Percentiles rank a stretch among this genome's conserved stretches.
Conservation (phyloP, 2,329 filamentous ascomycete genomes). For the Ascochyta rabiei region DNA sequence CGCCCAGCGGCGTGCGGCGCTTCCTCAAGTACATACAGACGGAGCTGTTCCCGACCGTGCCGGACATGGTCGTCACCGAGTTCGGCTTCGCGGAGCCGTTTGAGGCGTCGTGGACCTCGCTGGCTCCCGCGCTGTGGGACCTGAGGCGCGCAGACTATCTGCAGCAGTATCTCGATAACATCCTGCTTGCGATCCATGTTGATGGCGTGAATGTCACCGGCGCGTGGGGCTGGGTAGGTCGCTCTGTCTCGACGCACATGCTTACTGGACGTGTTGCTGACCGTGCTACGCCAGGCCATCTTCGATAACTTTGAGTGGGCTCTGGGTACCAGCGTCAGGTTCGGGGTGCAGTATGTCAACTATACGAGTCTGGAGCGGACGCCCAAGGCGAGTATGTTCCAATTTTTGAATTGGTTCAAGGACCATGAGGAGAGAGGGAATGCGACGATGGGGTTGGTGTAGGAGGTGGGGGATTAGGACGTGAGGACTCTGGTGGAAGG, state of each 20-base stretch:
- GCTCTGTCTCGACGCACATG: not conserved
- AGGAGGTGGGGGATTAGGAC: not conserved
- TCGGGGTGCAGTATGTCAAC: constrained; percentile 53
- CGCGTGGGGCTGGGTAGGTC: constrained; percentile 48
- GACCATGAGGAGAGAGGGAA: constrained; percentile 36
- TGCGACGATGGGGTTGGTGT: constrained; percentile 32
- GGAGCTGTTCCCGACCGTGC: constrained; percentile 51
- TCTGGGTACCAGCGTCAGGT: constrained; percentile 45
- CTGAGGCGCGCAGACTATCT: constrained; percentile 50
- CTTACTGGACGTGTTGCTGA: not conserved
- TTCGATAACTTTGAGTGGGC: constrained; percentile 53
- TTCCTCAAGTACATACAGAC: constrained; percentile 53
- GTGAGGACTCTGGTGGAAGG: no score
- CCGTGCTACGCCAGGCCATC: constrained; percentile 28
- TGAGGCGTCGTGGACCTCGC: constrained; percentile 39
- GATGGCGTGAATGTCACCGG: constrained; percentile 52
- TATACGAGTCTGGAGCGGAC: constrained; percentile 49
- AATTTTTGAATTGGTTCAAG: constrained; percentile 53
- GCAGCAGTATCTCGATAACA: constrained; percentile 52
- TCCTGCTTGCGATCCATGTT: constrained; percentile 45
- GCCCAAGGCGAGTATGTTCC: constrained; percentile 52
- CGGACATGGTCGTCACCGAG: constrained; percentile 51
- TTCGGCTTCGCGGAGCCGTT: constrained; percentile 53
- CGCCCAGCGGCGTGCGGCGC: constrained; percentile 48
- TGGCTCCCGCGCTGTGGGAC: constrained; percentile 48